Base-by-base conservation (phyloP, 2,329 filamentous ascomycete species). In the Hypoxylon sp. region DNA sequence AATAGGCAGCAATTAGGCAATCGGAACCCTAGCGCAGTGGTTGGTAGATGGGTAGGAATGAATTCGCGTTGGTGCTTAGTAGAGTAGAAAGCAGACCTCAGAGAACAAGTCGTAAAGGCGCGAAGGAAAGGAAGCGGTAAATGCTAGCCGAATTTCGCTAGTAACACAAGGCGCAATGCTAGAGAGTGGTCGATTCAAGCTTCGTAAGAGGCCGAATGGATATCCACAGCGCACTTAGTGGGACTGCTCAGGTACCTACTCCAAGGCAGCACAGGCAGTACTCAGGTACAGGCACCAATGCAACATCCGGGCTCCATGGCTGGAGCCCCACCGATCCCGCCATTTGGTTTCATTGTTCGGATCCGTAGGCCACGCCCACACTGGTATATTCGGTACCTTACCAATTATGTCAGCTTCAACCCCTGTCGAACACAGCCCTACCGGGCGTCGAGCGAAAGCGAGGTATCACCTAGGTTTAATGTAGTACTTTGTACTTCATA, bases 371-470 rank as follows among this genome's bases (percentile, higher is more conserved):
- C 34, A n/a, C 28, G 30, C 26, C 48, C 19, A 26, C 50, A 37
- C 22, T 46, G 17, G 44, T 50, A 57, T 61, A 64, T 51, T 15
- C n/a, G 49, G 37, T 64, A 61, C 62, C 30, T 48, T 22, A 24
- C 19, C 15, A 28, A 3, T 53, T 32, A 41, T 15, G 51, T 59
- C 50, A 56, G 56, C 39, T 60, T 24, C 57, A 64, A n/a, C 56
- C 59, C 61, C 53, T 63, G 64, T 59, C 20, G 15, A 48, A 48
- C 64, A 64, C 64, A 69, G 67, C 67, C 67, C 59, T 69, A 69
- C 64, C 59, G 67, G 67, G 67, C 67, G 61, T 48, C 53, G 50
- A 67, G 39, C n/a, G 46, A 34, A 48, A n/a, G n/a, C n/a, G n/a
- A n/a, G n/a, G n/a, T n/a, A n/a, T n/a, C n/a, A n/a, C n/a, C n/a